Percentiles rank a stretch among this genome's conserved stretches.
These are phyloP conservation scores for Backusella circina DNA, from an alignment of 192 early-diverging fungal genomes.

Conservation along the genomic window DNA sequence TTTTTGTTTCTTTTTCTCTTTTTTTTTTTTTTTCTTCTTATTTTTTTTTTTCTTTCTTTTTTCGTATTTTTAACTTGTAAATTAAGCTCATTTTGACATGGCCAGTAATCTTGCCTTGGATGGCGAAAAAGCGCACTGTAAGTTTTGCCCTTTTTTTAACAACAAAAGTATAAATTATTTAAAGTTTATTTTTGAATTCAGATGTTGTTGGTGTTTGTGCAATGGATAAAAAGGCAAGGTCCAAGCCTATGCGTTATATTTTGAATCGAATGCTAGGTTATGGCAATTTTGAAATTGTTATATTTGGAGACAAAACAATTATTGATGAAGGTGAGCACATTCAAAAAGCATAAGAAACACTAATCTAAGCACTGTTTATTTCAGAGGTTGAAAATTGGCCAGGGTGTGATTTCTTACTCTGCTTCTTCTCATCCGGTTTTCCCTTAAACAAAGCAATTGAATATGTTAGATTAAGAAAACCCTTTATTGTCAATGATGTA, in stretches of 20 bases:
- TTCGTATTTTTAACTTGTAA: background rate
- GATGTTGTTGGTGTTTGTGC: constrained; percentile 84
- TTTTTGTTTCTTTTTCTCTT: background rate
- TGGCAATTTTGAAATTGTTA: constrained; percentile 76
- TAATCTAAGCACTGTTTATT: background rate
- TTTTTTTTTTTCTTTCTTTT: background rate
- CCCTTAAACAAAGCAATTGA: constrained; percentile 91
- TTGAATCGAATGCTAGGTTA: constrained; percentile 63
- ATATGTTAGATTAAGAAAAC: constrained; percentile 78
- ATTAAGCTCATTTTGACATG: constrained; percentile 1
- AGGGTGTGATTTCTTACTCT: constrained; percentile 91
- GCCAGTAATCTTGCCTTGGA: background rate
- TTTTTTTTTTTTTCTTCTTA: background rate
- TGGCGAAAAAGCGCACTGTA: constrained; percentile 1
- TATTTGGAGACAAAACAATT: constrained; percentile 97
- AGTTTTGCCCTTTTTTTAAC: background rate
- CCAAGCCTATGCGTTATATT: constrained; percentile 96
- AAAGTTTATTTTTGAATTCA: constrained; percentile 11
- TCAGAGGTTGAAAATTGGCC: constrained; percentile 87
- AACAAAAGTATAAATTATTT: background rate
- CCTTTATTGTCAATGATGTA: constrained; percentile 91
- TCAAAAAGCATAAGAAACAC: background rate
- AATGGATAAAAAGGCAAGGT: constrained; percentile 92
- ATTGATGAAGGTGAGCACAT: constrained; percentile 77
- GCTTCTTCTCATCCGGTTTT: constrained; percentile 93